Evolutionary conservation across 2,329 filamentous ascomycete species (phyloP).

Genomic region (Lachnellula hyalina): DNA sequence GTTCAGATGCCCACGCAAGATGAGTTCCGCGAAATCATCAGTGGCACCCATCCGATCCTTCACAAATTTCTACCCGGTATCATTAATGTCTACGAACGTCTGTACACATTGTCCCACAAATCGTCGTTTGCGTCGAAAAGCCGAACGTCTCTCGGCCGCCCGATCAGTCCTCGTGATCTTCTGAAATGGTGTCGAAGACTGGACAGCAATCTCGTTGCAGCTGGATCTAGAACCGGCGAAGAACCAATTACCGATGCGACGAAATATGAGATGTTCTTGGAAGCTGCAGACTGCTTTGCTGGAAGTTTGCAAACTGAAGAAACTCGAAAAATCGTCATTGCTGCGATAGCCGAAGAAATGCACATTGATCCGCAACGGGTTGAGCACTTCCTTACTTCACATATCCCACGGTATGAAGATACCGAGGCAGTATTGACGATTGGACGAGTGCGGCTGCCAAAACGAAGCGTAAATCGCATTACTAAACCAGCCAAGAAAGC

Average conservation of each 20-base stretch:
- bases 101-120: conserved; percentile 41
- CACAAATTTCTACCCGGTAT: conserved; percentile 55
- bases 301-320: conserved; percentile 67
- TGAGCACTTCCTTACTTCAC: conserved; percentile 68
- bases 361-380: conserved; percentile 78
- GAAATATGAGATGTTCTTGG: conserved; percentile 82
- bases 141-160: conserved; percentile 44
- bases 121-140: conserved; percentile 41
- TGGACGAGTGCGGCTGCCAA: conserved; percentile 58
- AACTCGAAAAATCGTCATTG: conserved; percentile 54
- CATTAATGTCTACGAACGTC: conserved; percentile 51
- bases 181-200: conserved; percentile 87
- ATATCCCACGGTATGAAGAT: conserved; percentile 66
- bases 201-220: conserved; percentile 55
- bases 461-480: conserved; percentile 41
- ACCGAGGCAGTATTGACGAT: conserved; percentile 53
- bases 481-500: conserved; percentile 47
- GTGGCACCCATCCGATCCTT: conserved; percentile 65
- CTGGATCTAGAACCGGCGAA: conserved; percentile 58
- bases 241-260: conserved; percentile 69
- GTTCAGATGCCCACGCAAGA: conserved; percentile 59
- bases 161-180: conserved; percentile 69
- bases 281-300: conserved; percentile 88
- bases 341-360: conserved; percentile 77
- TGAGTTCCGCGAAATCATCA: conserved; percentile 72